A percentile compares a stretch with the other conserved stretches of the same genome.
These are phyloP conservation scores for Mesembryanthemum crystallinum DNA, from an alignment of 148 eudicot species.

Conservation along the genomic window DNA sequence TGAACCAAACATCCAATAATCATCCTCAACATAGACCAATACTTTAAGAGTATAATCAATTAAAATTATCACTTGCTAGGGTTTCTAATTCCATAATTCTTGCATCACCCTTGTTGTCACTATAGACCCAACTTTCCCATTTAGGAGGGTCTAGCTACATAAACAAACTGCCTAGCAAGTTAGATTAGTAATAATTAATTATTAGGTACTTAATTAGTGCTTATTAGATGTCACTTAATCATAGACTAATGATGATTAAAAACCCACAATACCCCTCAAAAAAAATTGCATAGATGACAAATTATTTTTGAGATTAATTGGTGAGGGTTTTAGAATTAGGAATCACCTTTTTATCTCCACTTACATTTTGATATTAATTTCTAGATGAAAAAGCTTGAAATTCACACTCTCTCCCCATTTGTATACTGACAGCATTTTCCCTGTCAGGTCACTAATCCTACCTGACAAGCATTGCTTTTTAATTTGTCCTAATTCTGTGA, in stretches of 20 bases:
- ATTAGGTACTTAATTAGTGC: constrained; percentile 19
- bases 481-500: constrained; percentile 33
- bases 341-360: constrained; percentile 34
- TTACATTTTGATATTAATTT: constrained; percentile 22
- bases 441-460: constrained; percentile 33
- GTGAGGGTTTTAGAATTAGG: constrained; percentile 26
- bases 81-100: constrained; percentile 11
- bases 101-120: constrained; percentile 21
- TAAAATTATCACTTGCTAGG: constrained; percentile 16
- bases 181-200: constrained; percentile 4
- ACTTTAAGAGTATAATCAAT: neutral
- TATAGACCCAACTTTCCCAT: constrained; percentile 25
- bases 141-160: constrained; percentile 4
- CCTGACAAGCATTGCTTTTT: constrained; percentile 29
- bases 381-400: constrained; percentile 24
- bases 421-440: constrained; percentile 18
- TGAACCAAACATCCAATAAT: constrained; percentile 26
- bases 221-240: constrained; percentile 25
- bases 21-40: constrained; percentile 19
- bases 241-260: constrained; percentile 18
- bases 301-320: neutral
- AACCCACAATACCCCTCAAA: neutral
- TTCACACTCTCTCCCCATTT: constrained; percentile 14
- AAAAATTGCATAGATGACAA: neutral
- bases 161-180: neutral